Percentiles rank a stretch among this genome's conserved stretches.
phyloP scores from a whole-genome alignment of 306 rosid species.

The Abrus pulchellus region DNA sequence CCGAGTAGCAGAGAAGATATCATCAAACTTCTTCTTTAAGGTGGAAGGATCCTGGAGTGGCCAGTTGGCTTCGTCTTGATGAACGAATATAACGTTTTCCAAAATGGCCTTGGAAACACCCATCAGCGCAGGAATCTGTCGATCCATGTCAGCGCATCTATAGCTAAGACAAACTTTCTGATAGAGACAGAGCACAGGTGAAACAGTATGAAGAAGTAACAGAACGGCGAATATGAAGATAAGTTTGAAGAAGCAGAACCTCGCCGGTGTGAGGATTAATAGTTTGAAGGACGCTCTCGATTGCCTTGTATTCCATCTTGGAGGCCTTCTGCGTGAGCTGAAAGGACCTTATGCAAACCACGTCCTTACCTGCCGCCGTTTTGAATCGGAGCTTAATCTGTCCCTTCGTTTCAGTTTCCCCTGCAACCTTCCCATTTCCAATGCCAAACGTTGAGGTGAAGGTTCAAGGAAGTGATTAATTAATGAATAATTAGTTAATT shows the following conservation, averaged over 20 bases:
- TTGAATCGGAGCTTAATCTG: constrained; percentile 95
- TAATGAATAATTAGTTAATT: background rate
- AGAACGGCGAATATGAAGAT: background rate
- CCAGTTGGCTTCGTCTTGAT: constrained; percentile 99
- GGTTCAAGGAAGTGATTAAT: too few relatives aligned
- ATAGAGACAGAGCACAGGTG: constrained; percentile 11
- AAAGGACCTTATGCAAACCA: constrained; percentile 88
- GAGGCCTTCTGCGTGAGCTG: constrained; percentile 96
- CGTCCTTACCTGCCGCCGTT: constrained; percentile 90
- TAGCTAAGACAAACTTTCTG: constrained; percentile 96
- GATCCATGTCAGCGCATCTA: constrained; percentile 97
- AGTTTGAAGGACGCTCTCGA: constrained; percentile 97
- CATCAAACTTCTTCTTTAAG: constrained; percentile 91
- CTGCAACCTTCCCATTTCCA: constrained; percentile 67
- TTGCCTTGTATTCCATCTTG: constrained; percentile 95
- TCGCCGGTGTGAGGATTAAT: constrained; percentile 93
- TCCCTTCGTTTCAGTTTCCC: constrained; percentile 96
- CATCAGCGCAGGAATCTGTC: constrained; percentile 91
- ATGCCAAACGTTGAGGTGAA: background rate
- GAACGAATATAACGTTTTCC: constrained; percentile 93
- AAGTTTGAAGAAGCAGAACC: constrained; percentile 48
- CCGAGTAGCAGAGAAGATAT: constrained; percentile 96
- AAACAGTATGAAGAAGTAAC: constrained; percentile 4
- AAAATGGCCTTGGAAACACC: constrained; percentile 96
- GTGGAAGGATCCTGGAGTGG: constrained; percentile 99